Percentiles rank a stretch among this genome's conserved stretches.
Evolutionary conservation across 1,139 yeast species (phyloP).

Genomic region (Saccharomycopsis hybrid): DNA sequence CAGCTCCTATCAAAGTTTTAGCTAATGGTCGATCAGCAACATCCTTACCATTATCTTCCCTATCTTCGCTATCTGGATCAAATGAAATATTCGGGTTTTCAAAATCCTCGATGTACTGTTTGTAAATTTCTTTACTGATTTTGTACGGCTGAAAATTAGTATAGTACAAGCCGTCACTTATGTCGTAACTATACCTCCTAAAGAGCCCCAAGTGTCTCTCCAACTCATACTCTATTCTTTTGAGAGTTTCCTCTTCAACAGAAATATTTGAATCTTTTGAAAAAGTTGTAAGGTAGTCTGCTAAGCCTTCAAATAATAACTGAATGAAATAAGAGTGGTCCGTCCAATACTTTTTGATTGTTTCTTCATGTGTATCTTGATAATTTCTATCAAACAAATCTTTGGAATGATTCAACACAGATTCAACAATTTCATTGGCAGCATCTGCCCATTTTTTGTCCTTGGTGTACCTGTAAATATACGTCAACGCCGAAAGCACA

Average conservation of each 20-base stretch:
- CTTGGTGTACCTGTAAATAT: constrained; percentile 46
- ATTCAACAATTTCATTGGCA: constrained; percentile 32
- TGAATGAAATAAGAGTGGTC: constrained; percentile 62
- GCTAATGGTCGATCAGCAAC: constrained; percentile 31
- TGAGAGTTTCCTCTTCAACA: not conserved
- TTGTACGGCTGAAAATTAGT: constrained; percentile 57
- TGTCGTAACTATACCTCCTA: constrained; percentile 53
- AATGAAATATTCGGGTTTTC: not conserved
- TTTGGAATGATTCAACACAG: constrained; percentile 1
- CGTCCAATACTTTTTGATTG: constrained; percentile 50
- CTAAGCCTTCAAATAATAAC: constrained; percentile 60
- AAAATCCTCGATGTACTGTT: constrained; percentile 34
- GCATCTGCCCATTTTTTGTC: constrained; percentile 49
- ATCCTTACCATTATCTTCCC: not conserved
- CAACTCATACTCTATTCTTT: constrained; percentile 36
- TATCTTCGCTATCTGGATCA: constrained; percentile 5
- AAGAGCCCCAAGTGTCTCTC: constrained; percentile 47
- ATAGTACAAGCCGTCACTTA: constrained; percentile 52
- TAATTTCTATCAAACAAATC: not conserved
- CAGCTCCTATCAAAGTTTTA: constrained; percentile 59
- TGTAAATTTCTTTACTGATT: constrained; percentile 45
- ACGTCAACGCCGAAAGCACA: constrained; percentile 49
- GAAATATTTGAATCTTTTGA: no score
- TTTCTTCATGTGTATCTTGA: not conserved
- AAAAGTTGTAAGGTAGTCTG: constrained; percentile 43